These are phyloP conservation scores for Xylariaceae sp. DNA, from an alignment of 2,329 filamentous ascomycete genomes.

Conservation along the genomic window DNA sequence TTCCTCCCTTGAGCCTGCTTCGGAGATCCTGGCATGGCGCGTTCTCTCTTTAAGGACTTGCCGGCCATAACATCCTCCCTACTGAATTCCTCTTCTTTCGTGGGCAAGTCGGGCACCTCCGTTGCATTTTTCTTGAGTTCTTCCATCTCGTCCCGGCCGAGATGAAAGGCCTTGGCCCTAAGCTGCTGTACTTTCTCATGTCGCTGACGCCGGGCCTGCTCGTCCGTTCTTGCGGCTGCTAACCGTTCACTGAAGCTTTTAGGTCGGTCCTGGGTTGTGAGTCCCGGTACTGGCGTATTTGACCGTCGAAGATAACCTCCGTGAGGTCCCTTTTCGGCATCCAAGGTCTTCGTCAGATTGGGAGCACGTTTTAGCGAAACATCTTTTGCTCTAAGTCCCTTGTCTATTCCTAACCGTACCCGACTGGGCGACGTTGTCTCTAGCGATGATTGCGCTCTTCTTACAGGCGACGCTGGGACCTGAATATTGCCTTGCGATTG, in stretches of 20 bases:
- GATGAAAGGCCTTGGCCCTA: constrained; percentile 52
- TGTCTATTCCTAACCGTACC: constrained; percentile 81
- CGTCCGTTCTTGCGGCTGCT: constrained; percentile 59
- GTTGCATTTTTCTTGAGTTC: constrained; percentile 53
- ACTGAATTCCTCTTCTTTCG: constrained; percentile 49
- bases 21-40: constrained; percentile 35
- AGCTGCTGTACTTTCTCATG: constrained; percentile 47
- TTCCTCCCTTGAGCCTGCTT: constrained; percentile 17
- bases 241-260: constrained; percentile 79
- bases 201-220: constrained; percentile 45
- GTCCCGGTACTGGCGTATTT: constrained; percentile 34
- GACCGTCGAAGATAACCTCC: constrained; percentile 42
- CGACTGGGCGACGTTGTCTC: constrained; percentile 70
- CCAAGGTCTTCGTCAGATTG: constrained; percentile 36
- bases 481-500: constrained; percentile 48
- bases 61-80: constrained; percentile 56
- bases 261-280: constrained; percentile 34
- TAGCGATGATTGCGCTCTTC: constrained; percentile 44
- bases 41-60: constrained; percentile 38
- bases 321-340: constrained; percentile 28
- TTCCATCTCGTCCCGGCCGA: constrained; percentile 54
- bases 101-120: constrained; percentile 46
- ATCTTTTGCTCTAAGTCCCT: constrained; percentile 72
- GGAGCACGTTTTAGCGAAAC: constrained; percentile 75
- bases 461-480: constrained; percentile 71